Base-by-base conservation (phyloP, 176 grass and related monocot genomes). In the Phyllostachys edulis region DNA sequence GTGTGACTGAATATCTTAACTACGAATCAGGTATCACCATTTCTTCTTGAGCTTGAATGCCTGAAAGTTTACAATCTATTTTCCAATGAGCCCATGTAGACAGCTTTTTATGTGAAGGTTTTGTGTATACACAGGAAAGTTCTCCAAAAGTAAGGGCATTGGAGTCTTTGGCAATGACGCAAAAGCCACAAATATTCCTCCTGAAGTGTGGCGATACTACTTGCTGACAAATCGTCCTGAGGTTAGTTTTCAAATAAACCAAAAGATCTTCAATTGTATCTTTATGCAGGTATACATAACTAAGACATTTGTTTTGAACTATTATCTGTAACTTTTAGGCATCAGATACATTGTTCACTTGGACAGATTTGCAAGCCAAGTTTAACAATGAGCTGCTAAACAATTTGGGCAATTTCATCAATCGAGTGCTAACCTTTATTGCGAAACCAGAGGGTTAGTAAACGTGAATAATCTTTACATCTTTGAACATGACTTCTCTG, bases 341-440 rank as follows among this genome's bases (percentile, higher is more conserved):
- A 80, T 94, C 94, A 80, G 94, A 97, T 79, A 88, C 94, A 82
- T 79, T 90, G 62, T 97, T 97, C 79, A 92, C 91, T 45, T 97
- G 91, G 91, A 26, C 14, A 75, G 89, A 91, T 81, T 83, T 97
- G 78, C 94, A 94, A 71, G 85, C 85, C 7, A 97, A 97, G 83
- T 51, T 79, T 77, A 94, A 94, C 65, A 86, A 79, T 11, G 94
- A 97, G 80, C 85, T 97, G 37, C 39, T 88, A n/a, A 93, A 84
- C 39, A 97, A 94, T 76, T 85, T 97, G 44, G 91, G 91, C 5
- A 97, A 97, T 79, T 97, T 97, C 45, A 86, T 97, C 51, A 90
- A 94, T 80, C 81, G 94, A 81, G 94, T 97, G 46, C 85, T 97
- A 75, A 92, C 79, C 69, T 97, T 97, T 84, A 84, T 94, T 71